These are phyloP conservation scores for Acer saccharum DNA, from an alignment of 345 rosid species.

Conservation along the genomic window DNA sequence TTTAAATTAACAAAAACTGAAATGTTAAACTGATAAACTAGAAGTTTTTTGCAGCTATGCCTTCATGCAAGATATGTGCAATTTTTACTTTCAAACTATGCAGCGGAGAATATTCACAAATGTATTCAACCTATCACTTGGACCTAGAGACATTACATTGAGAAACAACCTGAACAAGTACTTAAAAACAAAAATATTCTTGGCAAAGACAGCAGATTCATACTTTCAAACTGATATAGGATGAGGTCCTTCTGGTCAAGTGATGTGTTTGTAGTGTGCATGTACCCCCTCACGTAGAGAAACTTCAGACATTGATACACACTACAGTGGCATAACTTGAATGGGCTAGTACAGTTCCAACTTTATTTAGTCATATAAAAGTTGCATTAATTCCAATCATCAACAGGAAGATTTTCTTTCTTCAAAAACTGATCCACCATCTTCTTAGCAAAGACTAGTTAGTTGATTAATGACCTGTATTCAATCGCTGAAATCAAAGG, in stretches of 20 bases:
- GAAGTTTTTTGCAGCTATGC: background rate
- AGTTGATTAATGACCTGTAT: background rate
- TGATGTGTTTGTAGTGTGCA: background rate
- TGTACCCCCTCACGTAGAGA: background rate
- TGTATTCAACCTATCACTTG: background rate
- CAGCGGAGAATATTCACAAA: background rate
- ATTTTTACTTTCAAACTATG: background rate
- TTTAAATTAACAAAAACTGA: background rate
- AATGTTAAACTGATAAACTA: background rate
- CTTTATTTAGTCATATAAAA: background rate
- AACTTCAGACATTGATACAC: too few relatives aligned
- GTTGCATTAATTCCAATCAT: background rate
- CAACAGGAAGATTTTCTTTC: background rate
- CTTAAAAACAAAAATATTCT: too few relatives aligned
- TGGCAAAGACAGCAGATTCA: background rate
- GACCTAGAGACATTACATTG: background rate
- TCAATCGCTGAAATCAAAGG: background rate
- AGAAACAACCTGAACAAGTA: background rate
- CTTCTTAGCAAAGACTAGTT: background rate
- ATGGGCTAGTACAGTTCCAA: background rate
- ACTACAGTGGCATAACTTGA: background rate
- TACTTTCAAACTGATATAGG: background rate
- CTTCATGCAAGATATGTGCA: background rate
- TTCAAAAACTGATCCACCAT: background rate
- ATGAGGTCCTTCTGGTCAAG: background rate